Percentiles rank a stretch among this genome's conserved stretches.
Conservation (phyloP, 768 basidiomycete species). For the Coprinopsis strossmayeri region DNA sequence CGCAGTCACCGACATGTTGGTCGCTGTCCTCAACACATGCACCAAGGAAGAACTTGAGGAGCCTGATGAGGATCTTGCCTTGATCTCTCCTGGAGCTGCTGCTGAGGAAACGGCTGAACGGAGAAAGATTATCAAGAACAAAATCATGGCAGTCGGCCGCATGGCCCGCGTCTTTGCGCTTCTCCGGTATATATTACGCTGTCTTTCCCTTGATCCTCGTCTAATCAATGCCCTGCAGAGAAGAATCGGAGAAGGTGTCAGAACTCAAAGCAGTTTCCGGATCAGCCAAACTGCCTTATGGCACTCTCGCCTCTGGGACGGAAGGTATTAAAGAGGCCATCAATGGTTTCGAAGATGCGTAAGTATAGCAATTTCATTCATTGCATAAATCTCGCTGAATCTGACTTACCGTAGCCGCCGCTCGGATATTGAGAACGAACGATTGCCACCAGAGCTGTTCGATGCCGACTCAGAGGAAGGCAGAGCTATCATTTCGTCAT, state of each 20-base stretch:
- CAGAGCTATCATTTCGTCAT: slow-evolving; percentile 46
- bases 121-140: slow-evolving; percentile 92
- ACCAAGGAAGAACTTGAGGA: slow-evolving; percentile 96
- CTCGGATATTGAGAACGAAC: slow-evolving; percentile 98
- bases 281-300: slow-evolving; percentile 71
- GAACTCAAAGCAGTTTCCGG: slow-evolving; percentile 92
- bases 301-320: slow-evolving; percentile 76
- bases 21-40: slow-evolving; percentile 93
- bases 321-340: slow-evolving; percentile 97
- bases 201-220: not conserved
- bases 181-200: slow-evolving; percentile 59
- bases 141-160: slow-evolving; percentile 95
- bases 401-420: slow-evolving; percentile 55
- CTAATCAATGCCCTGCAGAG: slow-evolving; percentile 38
- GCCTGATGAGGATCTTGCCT: slow-evolving; percentile 48
- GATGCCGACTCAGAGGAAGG: slow-evolving; percentile 73
- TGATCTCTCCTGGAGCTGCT: slow-evolving; percentile 33
- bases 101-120: slow-evolving; percentile 60
- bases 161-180: slow-evolving; percentile 96
- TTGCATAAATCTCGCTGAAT: not conserved
- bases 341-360: slow-evolving; percentile 93
- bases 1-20: slow-evolving; percentile 96
- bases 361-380: slow-evolving; percentile 28
- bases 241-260: slow-evolving; percentile 96
- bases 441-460: slow-evolving; percentile 92